Conservation (phyloP, 2,329 filamentous ascomycete genomes). For the Epichloe sylvatica region DNA sequence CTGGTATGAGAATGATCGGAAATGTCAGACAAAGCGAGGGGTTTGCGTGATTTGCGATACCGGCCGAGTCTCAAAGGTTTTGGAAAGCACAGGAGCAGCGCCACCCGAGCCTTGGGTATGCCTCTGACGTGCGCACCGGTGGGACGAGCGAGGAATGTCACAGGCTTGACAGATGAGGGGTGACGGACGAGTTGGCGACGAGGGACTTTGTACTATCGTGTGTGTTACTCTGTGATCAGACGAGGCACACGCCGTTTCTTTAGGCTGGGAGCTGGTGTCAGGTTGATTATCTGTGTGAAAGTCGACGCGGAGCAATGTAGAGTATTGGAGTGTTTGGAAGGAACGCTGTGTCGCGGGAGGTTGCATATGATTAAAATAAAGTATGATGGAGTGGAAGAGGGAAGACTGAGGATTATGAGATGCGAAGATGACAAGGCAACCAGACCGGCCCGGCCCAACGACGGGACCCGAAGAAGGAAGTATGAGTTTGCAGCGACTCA, state of each 20-base stretch:
- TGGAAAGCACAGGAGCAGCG: conserved; percentile 1
- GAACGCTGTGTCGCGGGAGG: conserved; percentile 6
- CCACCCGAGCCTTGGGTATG: conserved; percentile 8
- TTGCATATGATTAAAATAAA: conserved; percentile 2
- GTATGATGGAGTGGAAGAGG: background rate
- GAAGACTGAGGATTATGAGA: background rate
- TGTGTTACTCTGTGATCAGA: conserved; percentile 1
- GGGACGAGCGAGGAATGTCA: conserved; percentile 7
- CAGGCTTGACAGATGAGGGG: conserved; percentile 4
- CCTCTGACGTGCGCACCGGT: background rate
- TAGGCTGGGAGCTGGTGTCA: conserved; percentile 4
- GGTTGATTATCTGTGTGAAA: background rate
- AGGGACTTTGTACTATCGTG: background rate
- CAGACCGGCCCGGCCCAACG: background rate
- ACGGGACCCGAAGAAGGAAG: background rate
- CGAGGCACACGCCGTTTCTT: background rate
- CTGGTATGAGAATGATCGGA: conserved; percentile 4
- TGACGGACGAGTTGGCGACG: conserved; percentile 6
- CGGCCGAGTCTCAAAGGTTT: conserved; percentile 5
- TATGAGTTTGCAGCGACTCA: background rate
- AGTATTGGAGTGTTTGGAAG: background rate
- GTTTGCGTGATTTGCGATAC: conserved; percentile 1
- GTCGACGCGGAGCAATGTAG: background rate
- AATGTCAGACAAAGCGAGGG: conserved; percentile 5
- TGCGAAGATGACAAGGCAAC: conserved; percentile 1